phyloP scores from a whole-genome alignment of 1,139 yeast genomes.

The Hyphopichia fennica region DNA sequence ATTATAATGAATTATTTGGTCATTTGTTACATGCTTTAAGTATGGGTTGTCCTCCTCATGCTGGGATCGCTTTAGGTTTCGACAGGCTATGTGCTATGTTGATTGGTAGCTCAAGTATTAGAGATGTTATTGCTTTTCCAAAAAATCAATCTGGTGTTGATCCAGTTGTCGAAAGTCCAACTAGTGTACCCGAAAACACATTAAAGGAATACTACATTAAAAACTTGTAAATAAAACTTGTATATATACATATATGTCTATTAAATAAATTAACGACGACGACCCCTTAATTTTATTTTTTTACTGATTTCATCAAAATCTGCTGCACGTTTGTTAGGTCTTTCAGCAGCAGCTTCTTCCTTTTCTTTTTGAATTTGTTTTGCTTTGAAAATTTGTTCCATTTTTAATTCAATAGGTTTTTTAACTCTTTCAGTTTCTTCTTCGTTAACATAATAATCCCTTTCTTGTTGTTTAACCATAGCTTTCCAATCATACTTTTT shows the following conservation, averaged over 20 bases:
- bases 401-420: constrained; percentile 45
- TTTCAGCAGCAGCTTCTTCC: constrained; percentile 14
- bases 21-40: constrained; percentile 80
- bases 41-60: constrained; percentile 98
- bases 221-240: constrained; percentile 8
- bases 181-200: constrained; percentile 50
- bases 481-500: constrained; percentile 84
- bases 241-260: constrained; percentile 5
- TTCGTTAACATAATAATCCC: constrained; percentile 33
- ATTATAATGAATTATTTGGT: constrained; percentile 72
- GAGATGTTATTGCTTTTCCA: constrained; percentile 96
- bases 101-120: constrained; percentile 67
- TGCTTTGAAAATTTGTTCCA: constrained; percentile 41
- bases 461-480: constrained; percentile 69
- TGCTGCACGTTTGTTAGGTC: constrained; percentile 14
- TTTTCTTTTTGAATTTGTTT: constrained; percentile 29
- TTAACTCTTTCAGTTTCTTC: constrained; percentile 19
- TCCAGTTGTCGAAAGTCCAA: constrained; percentile 85
- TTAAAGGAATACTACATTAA: constrained; percentile 52
- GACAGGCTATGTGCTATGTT: constrained; percentile 93
- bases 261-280: constrained; percentile 17
- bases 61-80: constrained; percentile 94
- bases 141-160: constrained; percentile 88
- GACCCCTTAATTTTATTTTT: constrained; percentile 25
- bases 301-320: constrained; percentile 1